These are phyloP conservation scores for Colletotrichum filicis DNA, from an alignment of 2,329 filamentous ascomycete genomes.

Conservation along the genomic window DNA sequence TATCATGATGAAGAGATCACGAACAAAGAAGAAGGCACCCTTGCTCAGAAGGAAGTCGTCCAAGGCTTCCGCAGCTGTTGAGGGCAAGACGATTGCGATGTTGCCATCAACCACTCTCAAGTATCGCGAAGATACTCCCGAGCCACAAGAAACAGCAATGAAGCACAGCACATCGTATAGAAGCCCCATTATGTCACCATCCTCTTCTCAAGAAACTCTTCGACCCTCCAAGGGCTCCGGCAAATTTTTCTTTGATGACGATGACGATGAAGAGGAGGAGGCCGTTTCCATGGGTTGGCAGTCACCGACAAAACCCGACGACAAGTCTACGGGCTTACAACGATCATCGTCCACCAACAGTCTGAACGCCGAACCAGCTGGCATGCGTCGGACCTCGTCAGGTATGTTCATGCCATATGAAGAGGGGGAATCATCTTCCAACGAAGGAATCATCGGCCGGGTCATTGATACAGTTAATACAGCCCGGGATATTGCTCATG, in stretches of 20 bases:
- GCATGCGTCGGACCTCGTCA: slow-evolving; percentile 82
- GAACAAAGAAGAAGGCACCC: slow-evolving; percentile 66
- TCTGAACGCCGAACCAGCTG: slow-evolving; percentile 63
- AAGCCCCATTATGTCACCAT: slow-evolving; percentile 71
- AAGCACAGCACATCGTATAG: slow-evolving; percentile 66
- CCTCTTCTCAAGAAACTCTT: slow-evolving; percentile 85
- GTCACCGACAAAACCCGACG: slow-evolving; percentile 36
- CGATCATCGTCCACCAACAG: slow-evolving; percentile 61
- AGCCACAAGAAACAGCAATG: slow-evolving; percentile 70
- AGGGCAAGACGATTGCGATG: slow-evolving; percentile 89
- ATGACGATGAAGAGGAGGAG: slow-evolving; percentile 67
- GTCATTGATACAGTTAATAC: slow-evolving; percentile 85
- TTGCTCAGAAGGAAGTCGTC: slow-evolving; percentile 57
- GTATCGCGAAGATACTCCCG: slow-evolving; percentile 81
- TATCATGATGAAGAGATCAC: slow-evolving; percentile 82
- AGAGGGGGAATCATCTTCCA: slow-evolving; percentile 72
- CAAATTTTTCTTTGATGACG: slow-evolving; percentile 71
- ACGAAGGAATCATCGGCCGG: slow-evolving; percentile 77
- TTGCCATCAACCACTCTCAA: slow-evolving; percentile 90
- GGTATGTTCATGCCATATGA: slow-evolving; percentile 94
- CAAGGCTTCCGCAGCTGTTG: slow-evolving; percentile 60
- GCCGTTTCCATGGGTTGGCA: slow-evolving; percentile 43
- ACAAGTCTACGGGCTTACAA: slow-evolving; percentile 48
- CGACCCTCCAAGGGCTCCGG: slow-evolving; percentile 75
- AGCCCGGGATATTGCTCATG: slow-evolving; percentile 75